These are phyloP conservation scores for Heracleum sosnowskyi DNA, from an alignment of 129 eudicot species.

Conservation along the genomic window DNA sequence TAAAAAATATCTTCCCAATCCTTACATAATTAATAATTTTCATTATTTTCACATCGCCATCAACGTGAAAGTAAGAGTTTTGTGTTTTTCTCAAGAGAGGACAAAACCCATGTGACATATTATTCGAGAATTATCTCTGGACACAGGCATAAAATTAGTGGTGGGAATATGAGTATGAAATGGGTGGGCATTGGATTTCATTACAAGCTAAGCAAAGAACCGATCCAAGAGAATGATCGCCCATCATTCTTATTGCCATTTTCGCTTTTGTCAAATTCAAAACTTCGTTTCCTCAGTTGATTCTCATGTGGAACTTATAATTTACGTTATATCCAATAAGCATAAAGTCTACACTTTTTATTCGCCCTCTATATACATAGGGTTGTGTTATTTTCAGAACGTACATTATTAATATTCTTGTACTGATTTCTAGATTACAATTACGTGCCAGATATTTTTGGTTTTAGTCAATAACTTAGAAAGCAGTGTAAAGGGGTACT, in stretches of 20 bases:
- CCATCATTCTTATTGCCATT: not conserved
- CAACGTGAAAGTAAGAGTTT: not conserved
- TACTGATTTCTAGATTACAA: not conserved
- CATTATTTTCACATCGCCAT: not conserved
- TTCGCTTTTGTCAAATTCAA: not conserved
- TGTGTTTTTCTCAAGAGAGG: not conserved
- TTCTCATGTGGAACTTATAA: not conserved
- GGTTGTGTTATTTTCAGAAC: not conserved
- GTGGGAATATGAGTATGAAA: not conserved
- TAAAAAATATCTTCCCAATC: too few relatives aligned
- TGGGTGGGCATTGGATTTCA: constrained; percentile 2
- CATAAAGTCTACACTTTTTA: not conserved
- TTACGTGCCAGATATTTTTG: not conserved
- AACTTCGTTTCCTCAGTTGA: not conserved
- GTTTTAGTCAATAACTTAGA: too few relatives aligned
- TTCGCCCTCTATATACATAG: not conserved
- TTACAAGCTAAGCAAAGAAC: not conserved
- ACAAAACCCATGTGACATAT: not conserved
- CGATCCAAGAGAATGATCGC: not conserved
- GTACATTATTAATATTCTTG: not conserved
- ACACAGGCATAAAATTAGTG: not conserved
- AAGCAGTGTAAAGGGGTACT: too few relatives aligned
- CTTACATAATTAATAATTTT: too few relatives aligned
- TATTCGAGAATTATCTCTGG: not conserved
- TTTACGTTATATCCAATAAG: not conserved